A percentile compares a stretch with the other conserved stretches of the same genome.
Conservation (phyloP, 2,329 filamentous ascomycete genomes). For the Pseudogymnoascus sp. region DNA sequence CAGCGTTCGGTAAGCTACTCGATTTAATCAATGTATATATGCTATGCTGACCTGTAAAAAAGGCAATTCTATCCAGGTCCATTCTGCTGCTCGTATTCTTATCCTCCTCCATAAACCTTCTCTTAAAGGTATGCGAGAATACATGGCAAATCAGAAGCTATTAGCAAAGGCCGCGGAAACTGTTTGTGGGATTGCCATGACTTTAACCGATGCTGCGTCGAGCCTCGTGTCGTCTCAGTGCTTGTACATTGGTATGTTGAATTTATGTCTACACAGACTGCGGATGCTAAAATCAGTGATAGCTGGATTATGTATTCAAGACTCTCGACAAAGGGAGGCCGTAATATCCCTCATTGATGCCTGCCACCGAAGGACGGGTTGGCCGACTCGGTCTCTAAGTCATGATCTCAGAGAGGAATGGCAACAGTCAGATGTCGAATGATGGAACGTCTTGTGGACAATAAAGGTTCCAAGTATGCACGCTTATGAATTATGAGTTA, state of each 20-base stretch:
- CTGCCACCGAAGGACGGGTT: constrained; percentile 34
- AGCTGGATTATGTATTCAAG: constrained; percentile 36
- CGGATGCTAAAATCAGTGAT: constrained; percentile 13
- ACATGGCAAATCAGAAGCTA: constrained; percentile 35
- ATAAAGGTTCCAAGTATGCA: not conserved
- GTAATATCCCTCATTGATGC: constrained; percentile 32
- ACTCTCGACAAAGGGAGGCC: constrained; percentile 29
- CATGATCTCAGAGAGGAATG: constrained; percentile 28
- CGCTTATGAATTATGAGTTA: not conserved
- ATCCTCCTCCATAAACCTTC: constrained; percentile 45
- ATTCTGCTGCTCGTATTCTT: constrained; percentile 45
- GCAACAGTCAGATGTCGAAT: constrained; percentile 13
- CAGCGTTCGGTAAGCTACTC: constrained; percentile 31
- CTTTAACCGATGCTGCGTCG: constrained; percentile 34
- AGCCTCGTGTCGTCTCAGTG: constrained; percentile 38
- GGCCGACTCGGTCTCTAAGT: constrained; percentile 30
- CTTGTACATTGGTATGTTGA: constrained; percentile 29
- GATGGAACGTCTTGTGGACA: not conserved
- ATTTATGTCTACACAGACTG: not conserved
- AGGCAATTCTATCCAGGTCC: constrained; percentile 38
- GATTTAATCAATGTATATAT: constrained; percentile 22
- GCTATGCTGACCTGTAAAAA: not conserved
- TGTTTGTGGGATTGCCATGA: constrained; percentile 43
- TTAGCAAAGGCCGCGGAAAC: constrained; percentile 39
- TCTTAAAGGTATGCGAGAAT: constrained; percentile 41